Conservation (phyloP, 345 rosid genomes). For the Lepidium africanum region DNA sequence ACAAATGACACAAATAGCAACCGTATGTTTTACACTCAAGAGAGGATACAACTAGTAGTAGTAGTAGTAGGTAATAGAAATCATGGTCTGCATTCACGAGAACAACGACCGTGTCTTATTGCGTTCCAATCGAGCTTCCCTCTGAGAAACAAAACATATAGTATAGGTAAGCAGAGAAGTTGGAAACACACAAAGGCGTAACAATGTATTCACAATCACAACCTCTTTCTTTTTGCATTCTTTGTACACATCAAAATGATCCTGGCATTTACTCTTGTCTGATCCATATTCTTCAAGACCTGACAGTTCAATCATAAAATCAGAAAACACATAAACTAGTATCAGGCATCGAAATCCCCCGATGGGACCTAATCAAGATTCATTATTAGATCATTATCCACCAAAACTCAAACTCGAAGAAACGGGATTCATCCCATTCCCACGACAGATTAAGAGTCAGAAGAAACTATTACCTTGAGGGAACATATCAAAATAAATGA, state of each 20-base stretch:
- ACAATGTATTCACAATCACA: background rate
- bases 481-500: background rate
- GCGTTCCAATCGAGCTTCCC: slow-evolving; percentile 93
- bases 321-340: background rate
- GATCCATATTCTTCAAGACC: slow-evolving; percentile 81
- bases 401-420: background rate
- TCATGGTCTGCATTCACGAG: slow-evolving; percentile 37
- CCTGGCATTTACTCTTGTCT: slow-evolving; percentile 90
- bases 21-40: too few relatives aligned
- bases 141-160: slow-evolving; percentile 36
- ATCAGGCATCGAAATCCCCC: background rate
- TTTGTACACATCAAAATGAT: slow-evolving; percentile 84
- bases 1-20: too few relatives aligned
- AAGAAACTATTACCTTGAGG: background rate
- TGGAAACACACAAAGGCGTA: background rate
- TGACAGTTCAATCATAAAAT: slow-evolving; percentile 23
- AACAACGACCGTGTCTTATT: slow-evolving; percentile 69
- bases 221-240: slow-evolving; percentile 99
- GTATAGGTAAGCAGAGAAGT: background rate
- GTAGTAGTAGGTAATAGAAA: too few relatives aligned
- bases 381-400: background rate
- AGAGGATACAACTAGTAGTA: background rate
- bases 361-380: background rate
- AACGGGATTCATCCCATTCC: background rate
- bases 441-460: background rate